phyloP scores from a whole-genome alignment of 2,329 filamentous ascomycete genomes.

The Diaporthe sp. region DNA sequence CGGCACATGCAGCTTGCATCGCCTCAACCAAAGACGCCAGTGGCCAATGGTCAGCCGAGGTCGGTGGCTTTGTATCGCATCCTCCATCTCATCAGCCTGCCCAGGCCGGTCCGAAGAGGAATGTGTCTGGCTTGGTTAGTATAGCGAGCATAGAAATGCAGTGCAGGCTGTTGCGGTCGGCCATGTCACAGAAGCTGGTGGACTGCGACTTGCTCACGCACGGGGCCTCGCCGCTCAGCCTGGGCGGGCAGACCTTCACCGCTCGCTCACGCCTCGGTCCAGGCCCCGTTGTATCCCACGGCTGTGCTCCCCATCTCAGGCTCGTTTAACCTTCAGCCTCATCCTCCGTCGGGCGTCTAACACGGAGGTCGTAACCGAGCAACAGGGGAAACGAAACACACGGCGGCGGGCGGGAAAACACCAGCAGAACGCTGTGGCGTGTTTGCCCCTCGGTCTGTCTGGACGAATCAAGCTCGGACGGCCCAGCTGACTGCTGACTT shows the following conservation, averaged over 20 bases:
- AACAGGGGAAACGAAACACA: conserved; percentile 38
- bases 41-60: conserved; percentile 34
- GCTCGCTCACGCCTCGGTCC: conserved; percentile 17
- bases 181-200: not conserved
- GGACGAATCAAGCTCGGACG: not conserved
- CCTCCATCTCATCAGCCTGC: conserved; percentile 23
- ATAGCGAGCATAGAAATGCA: not conserved
- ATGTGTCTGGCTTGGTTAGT: not conserved
- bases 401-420: conserved; percentile 28
- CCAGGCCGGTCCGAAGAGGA: conserved; percentile 21
- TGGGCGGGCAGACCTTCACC: not conserved
- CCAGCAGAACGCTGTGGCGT: conserved; percentile 6
- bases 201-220: not conserved
- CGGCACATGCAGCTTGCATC: conserved; percentile 33
- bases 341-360: conserved; percentile 27
- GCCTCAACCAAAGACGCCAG: conserved; percentile 31
- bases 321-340: conserved; percentile 36
- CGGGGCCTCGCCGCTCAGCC: conserved; percentile 10
- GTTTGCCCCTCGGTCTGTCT: conserved; percentile 35
- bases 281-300: conserved; percentile 33
- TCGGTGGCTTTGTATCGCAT: conserved; percentile 19
- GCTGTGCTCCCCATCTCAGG: conserved; percentile 33
- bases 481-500: conserved; percentile 27
- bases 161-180: not conserved
- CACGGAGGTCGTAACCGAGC: conserved; percentile 22